Evolutionary conservation across 116 monocot genomes (phyloP).

Genomic region (Dioscorea cayenensis): DNA sequence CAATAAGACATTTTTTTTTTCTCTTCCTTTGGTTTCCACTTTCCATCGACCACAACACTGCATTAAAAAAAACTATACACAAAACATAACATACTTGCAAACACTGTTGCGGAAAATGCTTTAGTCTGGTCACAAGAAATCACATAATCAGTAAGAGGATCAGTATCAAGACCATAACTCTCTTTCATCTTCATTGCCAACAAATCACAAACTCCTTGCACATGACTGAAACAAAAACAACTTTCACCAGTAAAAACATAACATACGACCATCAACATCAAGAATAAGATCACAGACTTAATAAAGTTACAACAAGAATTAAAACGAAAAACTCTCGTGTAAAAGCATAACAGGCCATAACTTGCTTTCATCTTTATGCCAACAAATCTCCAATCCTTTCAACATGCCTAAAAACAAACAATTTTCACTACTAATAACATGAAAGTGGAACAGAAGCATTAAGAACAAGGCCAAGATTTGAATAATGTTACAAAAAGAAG

Average conservation of each 20-base stretch:
- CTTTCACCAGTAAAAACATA: not conserved
- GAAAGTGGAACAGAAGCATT: not conserved
- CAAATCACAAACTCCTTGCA: slow-evolving; percentile 73
- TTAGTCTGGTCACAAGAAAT: slow-evolving; percentile 85
- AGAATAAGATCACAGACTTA: not conserved
- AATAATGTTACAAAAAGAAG: too few relatives aligned
- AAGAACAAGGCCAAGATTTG: not conserved
- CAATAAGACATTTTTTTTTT: not conserved
- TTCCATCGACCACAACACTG: not conserved
- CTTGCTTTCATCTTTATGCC: slow-evolving; percentile 46
- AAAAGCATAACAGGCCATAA: slow-evolving; percentile 13
- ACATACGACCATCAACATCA: not conserved
- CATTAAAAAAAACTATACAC: not conserved
- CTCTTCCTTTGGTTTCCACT: not conserved
- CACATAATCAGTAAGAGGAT: slow-evolving; percentile 63
- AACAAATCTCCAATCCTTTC: slow-evolving; percentile 70
- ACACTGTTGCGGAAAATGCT: slow-evolving; percentile 75
- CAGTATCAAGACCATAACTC: slow-evolving; percentile 42
- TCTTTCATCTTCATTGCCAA: slow-evolving; percentile 49
- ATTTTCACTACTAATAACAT: not conserved
- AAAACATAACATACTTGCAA: slow-evolving; percentile 49
- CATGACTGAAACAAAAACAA: slow-evolving; percentile 42
- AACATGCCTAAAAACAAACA: slow-evolving; percentile 48
- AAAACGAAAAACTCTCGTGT: not conserved
- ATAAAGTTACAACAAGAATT: not conserved